These are phyloP conservation scores for Russula lepida DNA, from an alignment of 768 basidiomycete species.

Conservation along the genomic window DNA sequence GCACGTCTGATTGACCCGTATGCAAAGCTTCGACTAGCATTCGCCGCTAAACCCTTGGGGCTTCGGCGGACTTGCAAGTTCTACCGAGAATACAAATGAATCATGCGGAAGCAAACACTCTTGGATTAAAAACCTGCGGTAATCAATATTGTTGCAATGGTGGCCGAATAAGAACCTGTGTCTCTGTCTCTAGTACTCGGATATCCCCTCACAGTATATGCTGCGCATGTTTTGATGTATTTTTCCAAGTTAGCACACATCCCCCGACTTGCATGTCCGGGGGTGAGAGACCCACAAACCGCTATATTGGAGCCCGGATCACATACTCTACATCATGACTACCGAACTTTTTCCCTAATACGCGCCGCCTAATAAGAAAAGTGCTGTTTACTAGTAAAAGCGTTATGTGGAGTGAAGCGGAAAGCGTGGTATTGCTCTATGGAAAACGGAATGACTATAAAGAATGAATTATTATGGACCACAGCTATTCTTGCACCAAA, in stretches of 20 bases:
- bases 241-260: neutral
- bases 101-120: neutral
- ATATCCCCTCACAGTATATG: neutral
- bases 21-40: neutral
- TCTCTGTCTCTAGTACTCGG: neutral
- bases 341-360: neutral
- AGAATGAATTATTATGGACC: neutral
- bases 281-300: neutral
- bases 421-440: neutral
- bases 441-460: neutral
- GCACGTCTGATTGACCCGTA: neutral
- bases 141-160: neutral
- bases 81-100: neutral
- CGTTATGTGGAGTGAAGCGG: neutral
- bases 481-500: neutral
- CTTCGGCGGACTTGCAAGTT: neutral
- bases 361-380: too few relatives aligned
- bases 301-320: neutral
- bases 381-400: neutral
- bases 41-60: neutral
- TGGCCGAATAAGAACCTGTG: neutral
- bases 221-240: neutral
- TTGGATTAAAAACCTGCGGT: neutral
- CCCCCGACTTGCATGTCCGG: neutral
- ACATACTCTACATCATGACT: neutral